Base-by-base conservation (phyloP, 2,329 filamentous ascomycete species). In the Scedosporium minutisporum region DNA sequence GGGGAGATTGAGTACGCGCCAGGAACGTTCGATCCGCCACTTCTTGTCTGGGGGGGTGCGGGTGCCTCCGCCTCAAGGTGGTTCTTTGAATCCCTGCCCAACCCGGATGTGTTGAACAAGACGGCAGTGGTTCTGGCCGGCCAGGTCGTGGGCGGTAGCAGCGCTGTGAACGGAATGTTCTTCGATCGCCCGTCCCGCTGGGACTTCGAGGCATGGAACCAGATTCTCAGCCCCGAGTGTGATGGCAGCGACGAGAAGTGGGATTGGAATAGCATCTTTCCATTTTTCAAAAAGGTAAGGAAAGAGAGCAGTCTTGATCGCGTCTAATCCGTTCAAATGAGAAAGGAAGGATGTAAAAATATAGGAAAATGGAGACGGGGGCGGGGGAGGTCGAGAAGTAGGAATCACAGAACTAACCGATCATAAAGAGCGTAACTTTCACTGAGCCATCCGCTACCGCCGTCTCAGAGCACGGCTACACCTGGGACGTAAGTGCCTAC, bases 161-260 rank as follows among this genome's bases (percentile, higher is more conserved):
- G 72, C 4, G 69, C 73, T 25, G 66, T 75, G 58, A 76, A 76
- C 59, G 74, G 74, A 7, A 71, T 72, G 70, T 72, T 75, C 66
- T 73, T 75, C 62, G 73, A 76, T 63, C 70, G 74, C 10, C 70
- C 69, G 1, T 71, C 72, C 1, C 70, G 69, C 7, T 67, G 67
- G 63, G 74, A 76, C 65, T 72, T 72, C 57, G 70, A 76, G 60
- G 70, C 71, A 14, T 76, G 74, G 74, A 67, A 68, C 27, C 66
- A 65, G 1, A 65, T 73, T 16, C 69, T 69, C 0, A 71, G 71
- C 44, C 63, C 58, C 25, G 63, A 69, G 9, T 63, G 67, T 16
- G 64, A 66, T 38, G 57, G 61, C 27, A 21, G 42, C 53, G 63
- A 59, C 33, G 41, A 21, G 4, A 65, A 68, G 5, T 76, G 75